Evolutionary conservation across 2,329 filamentous ascomycete genomes (phyloP).

Genomic region (Sclerotinia glacialis): DNA sequence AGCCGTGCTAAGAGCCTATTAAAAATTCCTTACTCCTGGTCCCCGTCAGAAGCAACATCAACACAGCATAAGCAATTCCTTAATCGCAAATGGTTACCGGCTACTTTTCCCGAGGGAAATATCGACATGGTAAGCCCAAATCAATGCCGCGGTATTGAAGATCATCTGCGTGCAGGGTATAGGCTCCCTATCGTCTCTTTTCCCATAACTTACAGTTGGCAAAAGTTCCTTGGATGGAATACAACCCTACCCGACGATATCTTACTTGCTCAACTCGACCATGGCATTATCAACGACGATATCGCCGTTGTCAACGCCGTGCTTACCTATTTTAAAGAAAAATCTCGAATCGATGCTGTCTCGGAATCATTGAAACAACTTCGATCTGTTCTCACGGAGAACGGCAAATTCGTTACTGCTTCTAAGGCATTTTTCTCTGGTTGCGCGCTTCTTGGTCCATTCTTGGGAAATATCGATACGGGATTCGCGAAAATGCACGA

Average conservation of each 20-base stretch:
- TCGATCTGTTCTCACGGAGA: constrained; percentile 26
- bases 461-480: constrained; percentile 31
- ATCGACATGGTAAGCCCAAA: constrained; percentile 21
- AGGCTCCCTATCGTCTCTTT: constrained; percentile 27
- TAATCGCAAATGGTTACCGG: constrained; percentile 30
- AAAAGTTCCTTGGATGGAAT: constrained; percentile 29
- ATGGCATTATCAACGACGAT: constrained; percentile 23
- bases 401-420: constrained; percentile 23
- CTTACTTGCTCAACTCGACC: constrained; percentile 29
- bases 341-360: constrained; percentile 14
- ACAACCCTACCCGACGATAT: constrained; percentile 22
- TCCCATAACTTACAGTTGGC: constrained; percentile 25
- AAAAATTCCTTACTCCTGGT: constrained; percentile 22
- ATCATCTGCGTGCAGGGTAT: constrained; percentile 26
- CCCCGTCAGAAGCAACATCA: neutral
- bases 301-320: constrained; percentile 28
- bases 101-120: constrained; percentile 8
- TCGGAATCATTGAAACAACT: constrained; percentile 20
- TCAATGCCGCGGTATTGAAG: constrained; percentile 27
- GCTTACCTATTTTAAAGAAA: constrained; percentile 26
- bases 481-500: constrained; percentile 29
- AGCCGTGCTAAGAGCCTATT: constrained; percentile 22
- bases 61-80: constrained; percentile 15
- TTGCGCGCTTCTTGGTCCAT: constrained; percentile 30
- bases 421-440: constrained; percentile 27